phyloP scores from a whole-genome alignment of 345 rosid genomes.

The Camelina laxa region DNA sequence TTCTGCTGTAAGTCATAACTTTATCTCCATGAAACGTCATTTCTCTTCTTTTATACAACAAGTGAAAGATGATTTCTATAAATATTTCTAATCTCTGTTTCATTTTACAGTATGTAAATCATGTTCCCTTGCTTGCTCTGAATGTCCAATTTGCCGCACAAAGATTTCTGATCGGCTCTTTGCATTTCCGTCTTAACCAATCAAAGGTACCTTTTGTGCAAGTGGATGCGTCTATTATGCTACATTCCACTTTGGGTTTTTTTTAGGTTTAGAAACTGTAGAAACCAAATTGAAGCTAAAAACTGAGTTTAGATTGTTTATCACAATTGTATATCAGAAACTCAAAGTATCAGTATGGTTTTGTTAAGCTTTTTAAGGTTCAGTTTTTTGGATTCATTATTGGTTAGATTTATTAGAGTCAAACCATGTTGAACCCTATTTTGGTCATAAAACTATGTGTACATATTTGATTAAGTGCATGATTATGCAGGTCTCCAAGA shows the following conservation, averaged over 20 bases:
- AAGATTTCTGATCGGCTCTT: slow-evolving; percentile 92
- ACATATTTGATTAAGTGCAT: too few species aligned
- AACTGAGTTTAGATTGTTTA: not conserved
- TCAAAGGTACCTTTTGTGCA: slow-evolving; percentile 26
- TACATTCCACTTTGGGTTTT: slow-evolving; percentile 7
- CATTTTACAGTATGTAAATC: slow-evolving; percentile 88
- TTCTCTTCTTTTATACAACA: not conserved
- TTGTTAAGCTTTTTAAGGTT: not conserved
- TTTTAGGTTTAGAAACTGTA: slow-evolving; percentile 16
- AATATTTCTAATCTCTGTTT: not conserved
- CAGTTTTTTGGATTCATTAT: not conserved
- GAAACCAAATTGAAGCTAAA: not conserved
- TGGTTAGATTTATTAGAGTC: not conserved
- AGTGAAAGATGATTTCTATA: not conserved
- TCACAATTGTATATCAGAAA: not conserved
- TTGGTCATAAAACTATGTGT: not conserved
- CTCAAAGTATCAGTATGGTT: not conserved
- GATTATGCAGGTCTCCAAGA: too few species aligned
- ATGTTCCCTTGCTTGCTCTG: slow-evolving; percentile 96
- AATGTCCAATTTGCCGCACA: slow-evolving; percentile 98
- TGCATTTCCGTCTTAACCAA: slow-evolving; percentile 80
- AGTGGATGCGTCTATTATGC: slow-evolving; percentile 5
- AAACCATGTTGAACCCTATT: not conserved
- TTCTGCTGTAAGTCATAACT: slow-evolving; percentile 79
- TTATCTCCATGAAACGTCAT: slow-evolving; percentile 11